A percentile compares a stretch with the other conserved stretches of the same genome.
Evolutionary conservation across 1,284 basidiomycete genomes (phyloP).

Genomic region (Pseudomicrostroma phylloplanum): DNA sequence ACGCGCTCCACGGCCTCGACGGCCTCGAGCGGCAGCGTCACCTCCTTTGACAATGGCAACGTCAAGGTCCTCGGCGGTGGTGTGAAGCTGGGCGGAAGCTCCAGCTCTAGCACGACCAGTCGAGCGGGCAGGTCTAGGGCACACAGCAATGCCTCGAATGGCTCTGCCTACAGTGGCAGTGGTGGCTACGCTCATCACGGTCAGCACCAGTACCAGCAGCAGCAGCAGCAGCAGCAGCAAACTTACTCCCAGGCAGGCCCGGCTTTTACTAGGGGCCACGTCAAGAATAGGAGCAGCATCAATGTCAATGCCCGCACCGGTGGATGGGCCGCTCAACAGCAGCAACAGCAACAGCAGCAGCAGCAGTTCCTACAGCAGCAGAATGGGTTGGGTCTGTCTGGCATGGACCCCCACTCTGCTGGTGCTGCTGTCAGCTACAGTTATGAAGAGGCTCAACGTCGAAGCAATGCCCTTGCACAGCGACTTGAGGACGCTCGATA

Average conservation of each 20-base stretch:
- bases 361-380: neutral
- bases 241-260: neutral
- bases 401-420: neutral
- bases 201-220: neutral
- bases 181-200: neutral
- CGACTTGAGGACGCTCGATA: neutral
- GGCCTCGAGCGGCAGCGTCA: constrained; percentile 6
- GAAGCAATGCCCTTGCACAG: constrained; percentile 1
- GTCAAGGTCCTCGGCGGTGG: constrained; percentile 42
- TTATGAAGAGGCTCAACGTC: neutral
- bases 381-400: neutral
- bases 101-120: constrained; percentile 1
- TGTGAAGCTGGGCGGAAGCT: constrained; percentile 26
- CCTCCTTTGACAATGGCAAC: constrained; percentile 31
- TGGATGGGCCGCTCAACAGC: constrained; percentile 3
- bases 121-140: neutral
- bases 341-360: constrained; percentile 5
- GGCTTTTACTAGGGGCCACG: neutral
- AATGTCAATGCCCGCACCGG: neutral
- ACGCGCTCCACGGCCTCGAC: constrained; percentile 17
- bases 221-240: neutral
- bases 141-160: neutral
- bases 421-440: neutral
- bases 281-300: neutral
- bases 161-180: neutral